phyloP scores from a whole-genome alignment of 176 grass and related monocot genomes.

The Carex kokanica region DNA sequence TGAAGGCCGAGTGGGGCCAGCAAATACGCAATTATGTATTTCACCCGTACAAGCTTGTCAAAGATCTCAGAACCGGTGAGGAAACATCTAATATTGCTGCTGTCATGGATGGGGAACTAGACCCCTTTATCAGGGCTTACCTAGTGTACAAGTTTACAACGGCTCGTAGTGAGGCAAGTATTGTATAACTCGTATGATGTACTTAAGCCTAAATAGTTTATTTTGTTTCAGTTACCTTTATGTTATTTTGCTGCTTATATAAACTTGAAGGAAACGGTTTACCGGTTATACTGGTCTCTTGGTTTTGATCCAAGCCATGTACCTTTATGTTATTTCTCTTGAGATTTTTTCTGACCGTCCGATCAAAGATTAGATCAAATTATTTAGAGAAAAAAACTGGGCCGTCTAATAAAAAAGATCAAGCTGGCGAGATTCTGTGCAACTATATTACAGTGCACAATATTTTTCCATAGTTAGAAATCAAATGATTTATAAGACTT shows the following conservation, averaged over 20 bases:
- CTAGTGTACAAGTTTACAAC: constrained; percentile 58
- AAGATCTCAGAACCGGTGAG: constrained; percentile 68
- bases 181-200: neutral
- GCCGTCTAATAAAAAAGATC: too few relatives aligned
- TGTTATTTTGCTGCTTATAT: neutral
- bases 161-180: constrained; percentile 28
- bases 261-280: neutral
- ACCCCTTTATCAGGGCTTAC: constrained; percentile 75
- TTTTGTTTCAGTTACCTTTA: neutral
- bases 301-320: neutral
- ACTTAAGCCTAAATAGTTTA: neutral
- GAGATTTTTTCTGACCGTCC: too few relatives aligned
- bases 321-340: too few relatives aligned
- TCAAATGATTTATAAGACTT: too few relatives aligned
- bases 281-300: neutral
- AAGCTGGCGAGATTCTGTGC: too few relatives aligned
- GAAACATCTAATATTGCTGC: constrained; percentile 67
- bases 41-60: constrained; percentile 96
- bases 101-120: constrained; percentile 84
- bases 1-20: constrained; percentile 98
- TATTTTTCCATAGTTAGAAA: too few relatives aligned
- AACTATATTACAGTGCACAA: too few relatives aligned
- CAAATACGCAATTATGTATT: constrained; percentile 99
- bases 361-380: too few relatives aligned
- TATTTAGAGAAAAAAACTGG: too few relatives aligned